phyloP scores from a whole-genome alignment of 106 monocot species.

The Amphibolis antarctica region DNA sequence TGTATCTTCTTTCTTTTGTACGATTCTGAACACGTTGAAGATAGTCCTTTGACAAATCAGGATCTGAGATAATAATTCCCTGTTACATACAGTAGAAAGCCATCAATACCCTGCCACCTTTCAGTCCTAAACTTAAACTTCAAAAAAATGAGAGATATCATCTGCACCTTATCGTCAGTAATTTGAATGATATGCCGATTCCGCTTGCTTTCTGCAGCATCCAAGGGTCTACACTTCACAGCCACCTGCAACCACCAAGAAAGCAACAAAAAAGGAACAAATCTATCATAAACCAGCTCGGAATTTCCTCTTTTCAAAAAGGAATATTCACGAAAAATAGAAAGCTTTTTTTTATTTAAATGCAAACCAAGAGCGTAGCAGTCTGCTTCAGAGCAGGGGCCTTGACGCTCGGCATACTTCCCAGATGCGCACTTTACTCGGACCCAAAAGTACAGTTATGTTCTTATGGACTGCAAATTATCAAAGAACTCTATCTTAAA shows the following conservation, averaged over 20 bases:
- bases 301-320: background rate
- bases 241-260: constrained; percentile 53
- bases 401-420: constrained; percentile 71
- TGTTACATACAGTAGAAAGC: constrained; percentile 15
- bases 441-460: background rate
- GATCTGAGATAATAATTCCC: constrained; percentile 82
- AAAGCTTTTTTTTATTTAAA: background rate
- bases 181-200: constrained; percentile 85
- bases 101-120: background rate
- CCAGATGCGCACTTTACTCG: background rate
- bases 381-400: constrained; percentile 83
- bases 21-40: constrained; percentile 84
- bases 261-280: background rate
- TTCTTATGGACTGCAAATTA: too few relatives aligned
- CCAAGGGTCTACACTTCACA: constrained; percentile 87
- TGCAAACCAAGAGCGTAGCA: constrained; percentile 60
- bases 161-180: constrained; percentile 68
- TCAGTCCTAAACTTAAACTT: background rate
- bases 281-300: background rate
- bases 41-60: constrained; percentile 93
- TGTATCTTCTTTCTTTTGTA: constrained; percentile 86
- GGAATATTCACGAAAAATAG: background rate
- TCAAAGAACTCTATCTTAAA: too few relatives aligned
- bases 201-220: constrained; percentile 34
- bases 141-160: background rate